Conservation (phyloP, 768 basidiomycete genomes). For the Termitomyces sp. region DNA sequence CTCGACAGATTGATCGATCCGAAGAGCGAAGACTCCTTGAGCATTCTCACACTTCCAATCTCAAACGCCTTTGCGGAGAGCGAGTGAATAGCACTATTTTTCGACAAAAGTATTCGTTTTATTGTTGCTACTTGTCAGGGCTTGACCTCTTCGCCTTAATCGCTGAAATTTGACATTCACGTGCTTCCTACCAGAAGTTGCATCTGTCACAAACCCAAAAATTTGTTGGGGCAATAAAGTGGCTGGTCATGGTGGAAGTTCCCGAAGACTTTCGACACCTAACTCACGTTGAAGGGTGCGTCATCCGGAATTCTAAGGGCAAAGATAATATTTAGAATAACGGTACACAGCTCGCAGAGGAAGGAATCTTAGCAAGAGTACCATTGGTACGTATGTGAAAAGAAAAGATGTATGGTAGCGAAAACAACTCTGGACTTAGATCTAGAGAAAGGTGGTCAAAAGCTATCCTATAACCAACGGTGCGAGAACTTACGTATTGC, state of each 20-base stretch:
- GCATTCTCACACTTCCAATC: not conserved
- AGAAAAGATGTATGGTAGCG: not conserved
- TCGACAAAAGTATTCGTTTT: not conserved
- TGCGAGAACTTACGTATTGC: conserved; percentile 76
- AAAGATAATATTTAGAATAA: conserved; percentile 7
- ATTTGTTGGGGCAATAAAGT: too few relatives aligned
- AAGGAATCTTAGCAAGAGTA: conserved; percentile 2
- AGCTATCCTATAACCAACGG: not conserved
- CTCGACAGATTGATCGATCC: not conserved
- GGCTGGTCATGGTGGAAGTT: not conserved
- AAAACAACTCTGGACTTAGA: conserved; percentile 24
- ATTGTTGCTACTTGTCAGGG: not conserved
- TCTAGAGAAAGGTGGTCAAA: conserved; percentile 20
- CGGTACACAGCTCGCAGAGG: conserved; percentile 7
- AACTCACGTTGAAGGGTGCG: not conserved
- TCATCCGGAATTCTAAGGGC: not conserved
- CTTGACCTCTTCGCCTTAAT: too few relatives aligned
- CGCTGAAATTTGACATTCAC: too few relatives aligned
- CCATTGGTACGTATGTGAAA: conserved; percentile 5
- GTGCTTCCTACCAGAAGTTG: too few relatives aligned
- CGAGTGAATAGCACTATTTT: too few relatives aligned
- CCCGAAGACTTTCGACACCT: not conserved
- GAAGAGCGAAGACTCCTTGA: not conserved
- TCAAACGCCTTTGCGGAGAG: not conserved
- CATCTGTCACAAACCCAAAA: too few relatives aligned